A percentile compares a stretch with the other conserved stretches of the same genome.
Evolutionary conservation across 2,329 filamentous ascomycete species (phyloP).

Genomic region (Aspergillus tubingensis): DNA sequence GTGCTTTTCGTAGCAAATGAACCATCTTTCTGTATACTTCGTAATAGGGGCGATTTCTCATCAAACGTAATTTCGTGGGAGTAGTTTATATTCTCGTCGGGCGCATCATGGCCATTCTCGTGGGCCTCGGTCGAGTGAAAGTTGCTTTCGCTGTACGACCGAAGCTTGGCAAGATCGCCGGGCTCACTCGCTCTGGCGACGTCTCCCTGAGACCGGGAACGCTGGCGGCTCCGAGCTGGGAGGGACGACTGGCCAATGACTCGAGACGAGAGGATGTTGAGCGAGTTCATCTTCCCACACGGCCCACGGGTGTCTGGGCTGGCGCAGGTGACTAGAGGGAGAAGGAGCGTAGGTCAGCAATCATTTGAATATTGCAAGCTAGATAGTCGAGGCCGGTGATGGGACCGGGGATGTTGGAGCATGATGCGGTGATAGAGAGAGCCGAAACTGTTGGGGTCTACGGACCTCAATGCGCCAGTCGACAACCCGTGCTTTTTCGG

Average conservation of each 20-base stretch:
- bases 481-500: constrained; percentile 32
- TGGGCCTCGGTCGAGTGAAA: constrained; percentile 32
- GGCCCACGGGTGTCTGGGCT: constrained; percentile 49
- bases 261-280: constrained; percentile 88
- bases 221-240: constrained; percentile 51
- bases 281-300: constrained; percentile 82
- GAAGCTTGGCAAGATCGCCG: constrained; percentile 39
- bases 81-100: constrained; percentile 30
- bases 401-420: constrained; percentile 19
- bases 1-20: constrained; percentile 39
- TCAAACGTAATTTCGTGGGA: constrained; percentile 40
- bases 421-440: constrained; percentile 13
- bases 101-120: constrained; percentile 13
- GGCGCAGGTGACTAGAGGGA: constrained; percentile 38
- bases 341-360: constrained; percentile 22
- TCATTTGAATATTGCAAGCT: neutral
- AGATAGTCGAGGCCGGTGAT: constrained; percentile 8
- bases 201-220: constrained; percentile 57
- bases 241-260: constrained; percentile 65
- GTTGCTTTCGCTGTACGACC: constrained; percentile 48
- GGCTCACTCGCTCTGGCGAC: constrained; percentile 35
- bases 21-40: constrained; percentile 40
- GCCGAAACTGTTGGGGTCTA: constrained; percentile 16
- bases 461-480: constrained; percentile 46
- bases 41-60: constrained; percentile 72